Base-by-base conservation (phyloP, 2,329 filamentous ascomycete genomes). In the Stagonosporopsis tanaceti region DNA sequence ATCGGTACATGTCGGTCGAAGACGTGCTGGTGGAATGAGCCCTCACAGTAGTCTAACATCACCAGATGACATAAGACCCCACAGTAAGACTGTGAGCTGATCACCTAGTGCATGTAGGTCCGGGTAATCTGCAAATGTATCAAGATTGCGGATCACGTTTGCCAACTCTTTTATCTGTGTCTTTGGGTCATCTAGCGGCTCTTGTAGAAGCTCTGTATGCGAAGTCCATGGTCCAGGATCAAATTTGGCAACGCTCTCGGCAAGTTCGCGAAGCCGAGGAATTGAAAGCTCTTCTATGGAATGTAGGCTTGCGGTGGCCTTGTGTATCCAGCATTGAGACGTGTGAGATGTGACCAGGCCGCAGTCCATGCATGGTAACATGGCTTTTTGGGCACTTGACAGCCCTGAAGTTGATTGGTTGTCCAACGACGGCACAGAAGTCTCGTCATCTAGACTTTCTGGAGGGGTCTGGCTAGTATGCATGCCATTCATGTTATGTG, bases 291-390 rank as follows among this genome's bases (percentile, higher is more conserved):
- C 50, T 6, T 54, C 24, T 14, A 55, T 42, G 8, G 53, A 42
- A 2, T 42, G 47, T 1, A 71, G 3, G 6, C 27, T 39, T 17
- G 14, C 9, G 4, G 42, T 15, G 7, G 38, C 38, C 14, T 44
- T 27, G 14, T 42, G 32, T 32, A 48, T 44, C 37, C 47, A 52
- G 25, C 54, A 52, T 8, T 37, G 40, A 9, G 41, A 28, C 15
- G 22, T 25, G 12, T 57, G 42, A 34, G 14, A 7, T 9, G 3
- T n/a, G 8, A 44, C 4, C 3, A n/a, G 20, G 12, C 55, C 68
- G 28, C 71, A 74, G 24, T 71, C 69, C 52, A 73, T 67, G 30
- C 72, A 73, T 39, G 66, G 64, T 2, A 69, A 25, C 1, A 34
- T 5, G 15, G 46, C 35, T 14, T 2, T 20, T 6, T 47, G 42